Evolutionary conservation across 2,329 filamentous ascomycete genomes (phyloP), one percentile per base, ranked within the genome.

Genomic region (Fusarium coffeatum): DNA sequence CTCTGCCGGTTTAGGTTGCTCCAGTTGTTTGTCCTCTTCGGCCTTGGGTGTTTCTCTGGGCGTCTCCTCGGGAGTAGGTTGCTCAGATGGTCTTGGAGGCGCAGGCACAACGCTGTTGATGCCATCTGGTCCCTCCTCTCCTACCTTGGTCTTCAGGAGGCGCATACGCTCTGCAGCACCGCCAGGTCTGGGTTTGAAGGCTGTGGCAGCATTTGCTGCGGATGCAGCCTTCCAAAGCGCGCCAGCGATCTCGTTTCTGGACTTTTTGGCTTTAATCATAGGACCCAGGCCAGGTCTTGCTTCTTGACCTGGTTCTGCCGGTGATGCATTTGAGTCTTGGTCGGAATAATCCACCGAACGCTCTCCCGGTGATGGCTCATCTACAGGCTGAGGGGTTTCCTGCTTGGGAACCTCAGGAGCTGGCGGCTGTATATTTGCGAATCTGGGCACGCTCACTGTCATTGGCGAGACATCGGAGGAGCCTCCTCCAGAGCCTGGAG

Each of bases 71-170:
- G 68, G 68, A 6, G 55, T 58, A 12, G 63, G 34, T 20, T 68
- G 53, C 37, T 78, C 72, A 77, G 71, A 57, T 58, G 78, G 46
- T n/a, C 85, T 82, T 16, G 83, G 87, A 4, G 94, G 94, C 6
- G 94, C 92, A 25, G 93, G 93, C 23, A 98, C 92, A 40, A 98
- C 94, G 41, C 91, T 88, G 15, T 91, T 97, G 69, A 98, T 97
- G 4, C 94, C 95, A 81, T 98, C 94, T 9, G 93, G 92, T 8
- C 92, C 93, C 25, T 91, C 88, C 25, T 91, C 88, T 5, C 81
- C 81, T n/a, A 80, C 79, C 59, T 87, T 88, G 68, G 83, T 84
- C 59, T 89, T 86, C 37, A 86, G 84, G 54, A 90, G 88, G 58
- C 91, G 85, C 55, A 97, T 83, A 54, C 92, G 90, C 66, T 97